phyloP scores from a whole-genome alignment of 768 basidiomycete genomes.

The Collybia nuda region DNA sequence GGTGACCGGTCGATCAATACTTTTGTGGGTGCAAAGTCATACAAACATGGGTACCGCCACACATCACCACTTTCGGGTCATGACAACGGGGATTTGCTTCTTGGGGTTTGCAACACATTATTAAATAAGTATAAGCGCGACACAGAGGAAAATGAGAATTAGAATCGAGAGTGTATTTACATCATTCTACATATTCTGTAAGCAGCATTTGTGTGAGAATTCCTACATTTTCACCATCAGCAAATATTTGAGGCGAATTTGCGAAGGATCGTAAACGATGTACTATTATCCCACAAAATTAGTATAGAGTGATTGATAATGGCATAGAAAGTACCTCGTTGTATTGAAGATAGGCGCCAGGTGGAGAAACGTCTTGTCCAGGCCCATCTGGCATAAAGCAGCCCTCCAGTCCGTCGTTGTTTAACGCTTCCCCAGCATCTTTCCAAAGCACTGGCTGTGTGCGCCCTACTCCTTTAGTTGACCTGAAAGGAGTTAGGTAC shows the following conservation, averaged over 20 bases:
- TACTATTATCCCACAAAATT: slow-evolving; percentile 37
- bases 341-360: slow-evolving; percentile 41
- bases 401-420: slow-evolving; percentile 48
- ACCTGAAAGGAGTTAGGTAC: slow-evolving; percentile 29
- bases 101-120: background rate
- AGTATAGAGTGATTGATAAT: background rate
- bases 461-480: slow-evolving; percentile 55
- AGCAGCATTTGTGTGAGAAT: background rate
- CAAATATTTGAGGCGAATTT: slow-evolving; percentile 58
- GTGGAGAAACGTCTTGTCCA: slow-evolving; percentile 27
- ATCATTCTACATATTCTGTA: background rate
- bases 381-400: slow-evolving; percentile 62
- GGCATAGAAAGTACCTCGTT: slow-evolving; percentile 46
- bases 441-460: slow-evolving; percentile 57
- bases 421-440: slow-evolving; percentile 52
- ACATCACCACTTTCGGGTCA: too few species aligned
- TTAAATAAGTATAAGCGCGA: too few species aligned
- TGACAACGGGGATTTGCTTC: background rate
- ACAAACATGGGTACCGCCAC: background rate
- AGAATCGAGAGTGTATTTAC: too few species aligned
- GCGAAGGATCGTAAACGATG: slow-evolving; percentile 58
- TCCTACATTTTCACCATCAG: slow-evolving; percentile 52
- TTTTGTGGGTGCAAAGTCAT: background rate
- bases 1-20: too few species aligned
- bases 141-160: too few species aligned